Evolutionary conservation across 768 basidiomycete genomes (phyloP), one percentile per base, ranked within the genome.

Genomic region (Phanerochaete carnosa): DNA sequence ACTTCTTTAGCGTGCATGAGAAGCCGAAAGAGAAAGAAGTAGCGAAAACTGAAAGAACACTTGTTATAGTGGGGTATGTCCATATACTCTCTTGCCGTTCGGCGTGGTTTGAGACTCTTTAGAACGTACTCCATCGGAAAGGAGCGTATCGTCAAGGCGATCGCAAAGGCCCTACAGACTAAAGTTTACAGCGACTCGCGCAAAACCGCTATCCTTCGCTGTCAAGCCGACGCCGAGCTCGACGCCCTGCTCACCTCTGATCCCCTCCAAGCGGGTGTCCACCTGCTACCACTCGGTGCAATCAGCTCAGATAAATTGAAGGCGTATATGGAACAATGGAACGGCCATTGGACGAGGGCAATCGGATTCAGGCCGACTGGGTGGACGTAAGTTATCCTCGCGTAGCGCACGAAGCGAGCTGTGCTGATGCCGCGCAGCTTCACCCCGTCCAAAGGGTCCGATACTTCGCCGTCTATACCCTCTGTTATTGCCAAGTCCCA

Each of bases 51-150:
- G 76, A 73, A 13, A 77, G 76, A 32, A 73, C 75, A 29, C 75
- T 93, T 15, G 78, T 94, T 58, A 81, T 92, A 33, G 83, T 94
- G 13, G 92, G 92, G 92, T 92, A 69, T 3, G 80, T 68, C n/a
- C 5, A 25, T 16, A 19, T 52, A 13, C 19, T 25, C 25, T 25
- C 13, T 53, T n/a, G 47, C 37, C 1, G 37, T 39, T 19, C 19
- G 19, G 19, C 37, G 37, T 29, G 15, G 28, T 3, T 30, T 52
- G 16, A 52, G 16, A 12, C 13, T 50, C 2, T 30, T n/a, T 61
- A 94, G 94, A 11, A 98, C 97, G 0, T 99, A 99, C 74, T 93
- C 93, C 0, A 94, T 98, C 52, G 97, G 97, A 43, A 99, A 99
- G 72, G 97, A 99, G 73, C 87, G 97, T 25, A 90, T 98, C 43